Conservation (phyloP, 164 flowering plant species). For the Chimonanthus praecox region DNA sequence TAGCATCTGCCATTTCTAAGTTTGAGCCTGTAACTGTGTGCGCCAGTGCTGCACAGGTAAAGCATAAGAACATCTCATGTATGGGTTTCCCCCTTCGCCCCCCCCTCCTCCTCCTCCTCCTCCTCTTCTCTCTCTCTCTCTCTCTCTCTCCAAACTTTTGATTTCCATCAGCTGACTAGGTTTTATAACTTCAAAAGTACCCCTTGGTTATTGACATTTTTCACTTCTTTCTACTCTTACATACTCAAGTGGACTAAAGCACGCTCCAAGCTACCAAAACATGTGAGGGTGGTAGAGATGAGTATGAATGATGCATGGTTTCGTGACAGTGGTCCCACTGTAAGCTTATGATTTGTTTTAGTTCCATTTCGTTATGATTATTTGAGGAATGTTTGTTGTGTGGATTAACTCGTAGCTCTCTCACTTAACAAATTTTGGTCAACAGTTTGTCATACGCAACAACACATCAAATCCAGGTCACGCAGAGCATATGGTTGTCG, state of each 20-base stretch:
- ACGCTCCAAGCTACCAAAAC: slow-evolving; percentile 49
- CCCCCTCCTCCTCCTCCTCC: no score
- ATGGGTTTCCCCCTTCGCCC: neutral
- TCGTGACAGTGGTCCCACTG: slow-evolving; percentile 93
- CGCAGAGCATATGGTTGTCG: slow-evolving; percentile 46
- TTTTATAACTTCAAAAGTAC: neutral
- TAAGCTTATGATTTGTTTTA: slow-evolving; percentile 30
- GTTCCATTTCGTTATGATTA: neutral
- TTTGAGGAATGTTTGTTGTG: neutral
- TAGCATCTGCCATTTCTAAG: slow-evolving; percentile 74
- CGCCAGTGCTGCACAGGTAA: slow-evolving; percentile 74
- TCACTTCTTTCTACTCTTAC: neutral
- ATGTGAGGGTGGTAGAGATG: slow-evolving; percentile 79
- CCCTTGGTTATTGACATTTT: neutral
- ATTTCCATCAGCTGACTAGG: neutral
- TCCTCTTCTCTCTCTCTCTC: no score
- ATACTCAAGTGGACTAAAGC: slow-evolving; percentile 73
- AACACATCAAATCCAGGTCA: slow-evolving; percentile 17
- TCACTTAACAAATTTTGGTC: neutral
- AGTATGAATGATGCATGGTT: slow-evolving; percentile 94
- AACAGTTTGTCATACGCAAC: slow-evolving; percentile 63
- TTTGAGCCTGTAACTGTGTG: slow-evolving; percentile 92
- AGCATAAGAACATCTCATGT: slow-evolving; percentile 3
- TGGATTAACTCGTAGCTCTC: neutral
- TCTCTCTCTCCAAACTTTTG: neutral